Conservation (phyloP, 345 rosid species). For the Camelina neglecta region DNA sequence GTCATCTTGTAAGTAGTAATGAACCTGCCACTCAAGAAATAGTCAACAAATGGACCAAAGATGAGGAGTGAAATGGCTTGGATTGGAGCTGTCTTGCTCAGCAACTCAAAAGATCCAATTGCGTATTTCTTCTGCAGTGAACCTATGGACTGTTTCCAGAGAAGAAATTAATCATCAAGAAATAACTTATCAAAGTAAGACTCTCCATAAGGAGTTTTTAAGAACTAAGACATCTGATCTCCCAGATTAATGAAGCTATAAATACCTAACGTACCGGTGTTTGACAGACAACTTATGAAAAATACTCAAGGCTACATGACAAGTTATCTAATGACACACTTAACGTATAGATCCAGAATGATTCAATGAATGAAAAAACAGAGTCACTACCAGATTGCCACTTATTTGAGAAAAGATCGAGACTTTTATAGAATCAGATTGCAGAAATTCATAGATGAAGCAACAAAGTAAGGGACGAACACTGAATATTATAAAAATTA, state of each 20-base stretch:
- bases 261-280: neutral
- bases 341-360: neutral
- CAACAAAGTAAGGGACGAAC: neutral
- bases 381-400: neutral
- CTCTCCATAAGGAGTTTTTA: neutral
- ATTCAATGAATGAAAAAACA: neutral
- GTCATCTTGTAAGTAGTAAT: slow-evolving; percentile 68
- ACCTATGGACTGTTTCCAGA: slow-evolving; percentile 73
- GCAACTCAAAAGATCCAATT: slow-evolving; percentile 88
- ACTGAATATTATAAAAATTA: too few relatives aligned
- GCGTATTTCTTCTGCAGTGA: slow-evolving; percentile 92
- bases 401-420: neutral
- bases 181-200: neutral
- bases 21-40: slow-evolving; percentile 67
- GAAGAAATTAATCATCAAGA: slow-evolving; percentile 21
- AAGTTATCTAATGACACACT: neutral
- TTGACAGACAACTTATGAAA: neutral
- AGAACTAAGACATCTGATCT: neutral
- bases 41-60: slow-evolving; percentile 85
- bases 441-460: neutral
- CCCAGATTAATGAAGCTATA: neutral
- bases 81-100: slow-evolving; percentile 95
- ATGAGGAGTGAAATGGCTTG: slow-evolving; percentile 89
- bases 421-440: slow-evolving; percentile 5
- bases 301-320: neutral